Conservation (phyloP, 257 asterid genomes). For the Przewalskia tangutica region DNA sequence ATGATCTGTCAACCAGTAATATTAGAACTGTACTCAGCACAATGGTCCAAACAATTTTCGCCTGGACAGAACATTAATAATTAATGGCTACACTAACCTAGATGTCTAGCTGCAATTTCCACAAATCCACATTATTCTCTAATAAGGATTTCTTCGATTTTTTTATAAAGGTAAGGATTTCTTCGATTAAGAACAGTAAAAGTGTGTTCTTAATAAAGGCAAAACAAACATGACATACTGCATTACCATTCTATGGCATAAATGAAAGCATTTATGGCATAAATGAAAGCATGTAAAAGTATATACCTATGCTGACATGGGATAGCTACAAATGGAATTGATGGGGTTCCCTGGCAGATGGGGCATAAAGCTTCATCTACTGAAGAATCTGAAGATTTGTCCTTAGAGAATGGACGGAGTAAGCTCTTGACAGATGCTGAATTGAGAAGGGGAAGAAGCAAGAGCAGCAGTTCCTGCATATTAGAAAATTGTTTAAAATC, state of each 20-base stretch:
- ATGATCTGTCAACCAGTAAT: background rate
- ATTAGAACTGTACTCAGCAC: background rate
- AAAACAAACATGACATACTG: background rate
- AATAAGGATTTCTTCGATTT: background rate
- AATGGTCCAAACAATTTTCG: background rate
- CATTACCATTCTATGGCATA: background rate
- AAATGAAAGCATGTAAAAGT: background rate
- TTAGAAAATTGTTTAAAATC: background rate
- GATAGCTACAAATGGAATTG: constrained; percentile 77
- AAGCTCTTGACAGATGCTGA: constrained; percentile 72
- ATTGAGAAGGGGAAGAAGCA: constrained; percentile 91
- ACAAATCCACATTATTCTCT: background rate
- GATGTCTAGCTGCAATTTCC: background rate
- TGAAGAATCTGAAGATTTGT: constrained; percentile 55
- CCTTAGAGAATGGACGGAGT: constrained; percentile 75
- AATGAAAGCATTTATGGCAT: background rate
- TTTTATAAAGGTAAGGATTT: background rate
- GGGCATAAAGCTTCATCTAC: constrained; percentile 71
- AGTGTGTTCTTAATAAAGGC: background rate
- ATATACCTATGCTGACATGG: constrained; percentile 92
- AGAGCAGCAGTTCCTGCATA: constrained; percentile 79
- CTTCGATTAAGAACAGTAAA: background rate
- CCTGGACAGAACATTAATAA: background rate
- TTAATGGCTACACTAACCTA: background rate
- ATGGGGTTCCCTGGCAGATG: constrained; percentile 73